phyloP scores from a whole-genome alignment of 202 grass and related monocot genomes.

The Bolboschoenoplectus hybrid region DNA sequence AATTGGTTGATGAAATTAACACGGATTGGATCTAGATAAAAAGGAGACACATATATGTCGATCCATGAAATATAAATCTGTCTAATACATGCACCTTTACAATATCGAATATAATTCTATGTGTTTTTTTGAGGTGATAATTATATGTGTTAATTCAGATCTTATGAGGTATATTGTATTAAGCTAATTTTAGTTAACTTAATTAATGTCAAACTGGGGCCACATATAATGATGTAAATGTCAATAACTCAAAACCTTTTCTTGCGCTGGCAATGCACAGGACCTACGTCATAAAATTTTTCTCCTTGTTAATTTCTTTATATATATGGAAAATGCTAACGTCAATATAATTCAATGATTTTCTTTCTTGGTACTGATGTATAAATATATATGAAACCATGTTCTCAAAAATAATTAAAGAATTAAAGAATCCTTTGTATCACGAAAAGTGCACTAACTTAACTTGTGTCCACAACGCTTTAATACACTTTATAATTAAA shows the following conservation, averaged over 20 bases:
- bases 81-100: not conserved
- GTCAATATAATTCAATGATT: slow-evolving; percentile 5
- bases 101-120: not conserved
- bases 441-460: slow-evolving; percentile 23
- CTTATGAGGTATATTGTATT: not conserved
- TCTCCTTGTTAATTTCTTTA: not conserved
- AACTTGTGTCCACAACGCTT: not conserved
- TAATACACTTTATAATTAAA: not conserved
- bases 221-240: not conserved
- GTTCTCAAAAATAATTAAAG: not conserved
- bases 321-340: not conserved
- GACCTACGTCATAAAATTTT: slow-evolving; percentile 1
- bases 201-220: not conserved
- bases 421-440: not conserved
- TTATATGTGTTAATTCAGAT: not conserved
- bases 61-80: no score
- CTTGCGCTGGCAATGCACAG: not conserved
- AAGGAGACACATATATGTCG: no score
- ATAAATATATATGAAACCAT: slow-evolving; percentile 14
- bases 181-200: not conserved
- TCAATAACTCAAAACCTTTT: not conserved
- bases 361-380: slow-evolving; percentile 2
- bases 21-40: no score
- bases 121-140: not conserved
- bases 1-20: not conserved